These are phyloP conservation scores for Prunus mira DNA, from an alignment of 306 rosid genomes.

Conservation along the genomic window DNA sequence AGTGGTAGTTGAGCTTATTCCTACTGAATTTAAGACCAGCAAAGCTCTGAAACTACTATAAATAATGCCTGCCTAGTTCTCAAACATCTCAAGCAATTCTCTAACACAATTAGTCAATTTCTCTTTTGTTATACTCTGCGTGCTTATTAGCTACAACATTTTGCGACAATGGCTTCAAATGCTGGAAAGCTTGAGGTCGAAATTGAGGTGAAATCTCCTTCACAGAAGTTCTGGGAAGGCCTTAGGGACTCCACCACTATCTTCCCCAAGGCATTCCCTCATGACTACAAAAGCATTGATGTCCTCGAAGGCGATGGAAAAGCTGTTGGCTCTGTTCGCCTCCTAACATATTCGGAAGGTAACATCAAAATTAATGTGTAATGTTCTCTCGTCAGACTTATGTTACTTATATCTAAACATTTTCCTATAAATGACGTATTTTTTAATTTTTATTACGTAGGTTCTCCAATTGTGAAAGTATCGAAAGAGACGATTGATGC, in stretches of 20 bases:
- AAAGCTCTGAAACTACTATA: conserved; percentile 1
- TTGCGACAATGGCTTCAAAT: conserved; percentile 20
- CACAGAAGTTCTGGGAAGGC: conserved; percentile 41
- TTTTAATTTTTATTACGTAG: conserved; percentile 22
- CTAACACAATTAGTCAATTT: background rate
- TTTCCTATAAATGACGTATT: background rate
- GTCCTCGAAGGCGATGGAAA: conserved; percentile 80
- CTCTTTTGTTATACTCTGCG: background rate
- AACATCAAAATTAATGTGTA: background rate
- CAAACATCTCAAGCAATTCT: background rate
- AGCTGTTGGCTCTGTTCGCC: conserved; percentile 66
- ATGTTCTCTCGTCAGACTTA: background rate
- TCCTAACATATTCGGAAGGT: conserved; percentile 60
- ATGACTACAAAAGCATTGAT: conserved; percentile 79
- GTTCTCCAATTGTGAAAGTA: conserved; percentile 56
- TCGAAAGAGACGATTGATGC: conserved; percentile 57
- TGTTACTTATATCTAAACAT: background rate
- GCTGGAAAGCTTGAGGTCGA: conserved; percentile 42
- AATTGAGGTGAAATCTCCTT: conserved; percentile 39
- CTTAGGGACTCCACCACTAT: conserved; percentile 35
- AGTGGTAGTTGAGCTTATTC: conserved; percentile 31
- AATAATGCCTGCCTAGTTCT: conserved; percentile 6
- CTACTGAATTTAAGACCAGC: conserved; percentile 42
- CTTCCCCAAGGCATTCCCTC: conserved; percentile 50
- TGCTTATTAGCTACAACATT: background rate